Conservation (phyloP, 768 basidiomycete genomes). For the Boletus coccyginus region DNA sequence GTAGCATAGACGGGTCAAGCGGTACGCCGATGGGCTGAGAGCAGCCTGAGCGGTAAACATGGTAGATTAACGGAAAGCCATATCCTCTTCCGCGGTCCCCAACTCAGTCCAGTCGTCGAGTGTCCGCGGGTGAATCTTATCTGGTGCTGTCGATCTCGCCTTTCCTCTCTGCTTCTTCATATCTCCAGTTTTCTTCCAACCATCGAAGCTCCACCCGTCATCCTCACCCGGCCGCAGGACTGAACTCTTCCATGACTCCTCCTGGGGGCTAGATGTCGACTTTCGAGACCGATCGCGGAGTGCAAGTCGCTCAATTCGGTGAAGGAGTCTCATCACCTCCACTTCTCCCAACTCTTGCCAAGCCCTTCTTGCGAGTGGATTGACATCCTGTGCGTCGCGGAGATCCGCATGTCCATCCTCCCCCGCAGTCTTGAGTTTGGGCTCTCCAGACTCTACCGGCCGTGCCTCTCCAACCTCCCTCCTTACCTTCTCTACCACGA, state of each 20-base stretch:
- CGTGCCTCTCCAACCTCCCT: constrained; percentile 58
- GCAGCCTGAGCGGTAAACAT: not conserved
- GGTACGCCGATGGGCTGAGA: no score
- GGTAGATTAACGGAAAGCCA: constrained; percentile 7
- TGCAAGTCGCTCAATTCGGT: constrained; percentile 47
- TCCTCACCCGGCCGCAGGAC: constrained; percentile 27
- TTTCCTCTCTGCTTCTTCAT: not conserved
- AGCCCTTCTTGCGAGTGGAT: constrained; percentile 34
- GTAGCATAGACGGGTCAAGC: no score
- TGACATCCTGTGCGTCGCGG: constrained; percentile 23
- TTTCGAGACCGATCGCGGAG: constrained; percentile 25
- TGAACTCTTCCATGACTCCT: constrained; percentile 44
- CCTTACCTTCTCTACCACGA: constrained; percentile 60
- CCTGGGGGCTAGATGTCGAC: constrained; percentile 9
- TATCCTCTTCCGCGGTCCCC: not conserved
- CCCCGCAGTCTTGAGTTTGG: constrained; percentile 21
- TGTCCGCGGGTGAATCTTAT: not conserved
- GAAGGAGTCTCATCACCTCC: constrained; percentile 52
- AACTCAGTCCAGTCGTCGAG: not conserved
- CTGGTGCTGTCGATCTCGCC: not conserved
- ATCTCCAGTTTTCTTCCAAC: constrained; percentile 34
- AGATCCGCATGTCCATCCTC: not conserved
- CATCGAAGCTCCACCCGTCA: constrained; percentile 49
- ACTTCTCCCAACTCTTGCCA: constrained; percentile 43
- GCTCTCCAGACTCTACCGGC: constrained; percentile 35